phyloP scores from a whole-genome alignment of 1,139 yeast genomes.

The Blastobotrys illinoisensis region DNA sequence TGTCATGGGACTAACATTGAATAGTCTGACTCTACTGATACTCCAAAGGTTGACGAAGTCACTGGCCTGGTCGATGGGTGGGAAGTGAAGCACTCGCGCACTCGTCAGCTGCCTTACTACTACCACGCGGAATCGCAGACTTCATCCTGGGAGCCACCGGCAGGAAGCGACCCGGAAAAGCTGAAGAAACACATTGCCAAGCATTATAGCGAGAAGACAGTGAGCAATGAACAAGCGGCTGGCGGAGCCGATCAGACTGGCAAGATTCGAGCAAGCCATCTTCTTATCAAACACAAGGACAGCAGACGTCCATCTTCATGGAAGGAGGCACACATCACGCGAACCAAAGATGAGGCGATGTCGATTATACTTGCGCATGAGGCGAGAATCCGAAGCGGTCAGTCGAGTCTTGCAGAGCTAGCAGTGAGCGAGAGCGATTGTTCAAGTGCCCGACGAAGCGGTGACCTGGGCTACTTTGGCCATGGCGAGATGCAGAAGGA shows the following conservation, averaged over 20 bases:
- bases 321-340: constrained; percentile 71
- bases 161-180: constrained; percentile 62
- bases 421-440: constrained; percentile 88
- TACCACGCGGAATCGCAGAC: constrained; percentile 63
- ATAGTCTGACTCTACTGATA: neutral
- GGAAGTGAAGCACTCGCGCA: constrained; percentile 73
- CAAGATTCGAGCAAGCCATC: constrained; percentile 66
- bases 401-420: constrained; percentile 58
- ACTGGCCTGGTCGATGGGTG: constrained; percentile 86
- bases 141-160: constrained; percentile 90
- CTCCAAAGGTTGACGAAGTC: constrained; percentile 16
- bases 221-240: constrained; percentile 18
- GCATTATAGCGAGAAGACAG: constrained; percentile 25
- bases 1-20: neutral
- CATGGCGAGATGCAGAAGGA: constrained; percentile 93
- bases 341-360: constrained; percentile 79
- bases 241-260: constrained; percentile 41
- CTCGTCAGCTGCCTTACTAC: constrained; percentile 81
- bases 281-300: constrained; percentile 74
- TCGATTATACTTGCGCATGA: constrained; percentile 56
- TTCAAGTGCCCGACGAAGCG: constrained; percentile 78
- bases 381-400: constrained; percentile 63
- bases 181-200: constrained; percentile 51
- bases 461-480: constrained; percentile 87
- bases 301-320: constrained; percentile 90